phyloP scores from a whole-genome alignment of 2,329 filamentous ascomycete species.

The Geosmithia putterillii region DNA sequence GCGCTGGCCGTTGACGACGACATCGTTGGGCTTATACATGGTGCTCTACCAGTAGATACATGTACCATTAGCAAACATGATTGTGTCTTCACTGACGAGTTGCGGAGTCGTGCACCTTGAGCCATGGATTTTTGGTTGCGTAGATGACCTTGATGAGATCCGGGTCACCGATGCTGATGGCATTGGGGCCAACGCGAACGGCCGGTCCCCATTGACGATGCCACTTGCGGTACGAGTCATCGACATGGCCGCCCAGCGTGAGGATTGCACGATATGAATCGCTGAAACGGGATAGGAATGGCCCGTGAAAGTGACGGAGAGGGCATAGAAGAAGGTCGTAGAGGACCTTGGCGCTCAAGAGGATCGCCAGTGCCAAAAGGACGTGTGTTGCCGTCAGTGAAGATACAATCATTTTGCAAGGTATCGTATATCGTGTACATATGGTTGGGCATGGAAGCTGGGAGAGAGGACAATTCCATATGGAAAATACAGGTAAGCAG shows the following conservation, averaged over 20 bases:
- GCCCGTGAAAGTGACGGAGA: conserved; percentile 5
- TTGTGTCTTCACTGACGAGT: too few species aligned
- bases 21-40: conserved; percentile 8
- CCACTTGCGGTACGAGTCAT: conserved; percentile 3
- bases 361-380: neutral
- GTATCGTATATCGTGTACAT: too few species aligned
- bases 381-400: too few species aligned
- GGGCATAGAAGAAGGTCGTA: conserved; percentile 4
- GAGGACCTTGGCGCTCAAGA: neutral
- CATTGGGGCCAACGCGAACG: conserved; percentile 7
- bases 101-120: conserved; percentile 6
- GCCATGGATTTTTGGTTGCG: conserved; percentile 7
- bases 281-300: conserved; percentile 5
- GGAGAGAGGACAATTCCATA: too few species aligned
- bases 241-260: conserved; percentile 4
- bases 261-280: conserved; percentile 6
- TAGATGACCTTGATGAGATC: conserved; percentile 8
- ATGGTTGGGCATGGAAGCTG: too few species aligned
- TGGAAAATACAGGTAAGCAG: too few species aligned
- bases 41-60: conserved; percentile 3
- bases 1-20: conserved; percentile 5
- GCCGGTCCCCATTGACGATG: conserved; percentile 7
- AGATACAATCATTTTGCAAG: too few species aligned
- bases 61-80: too few species aligned
- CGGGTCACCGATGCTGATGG: conserved; percentile 7